Percentiles rank a stretch among this genome's conserved stretches.
phyloP scores from a whole-genome alignment of 208 protist genomes.

The Crithidia thermophila region DNA sequence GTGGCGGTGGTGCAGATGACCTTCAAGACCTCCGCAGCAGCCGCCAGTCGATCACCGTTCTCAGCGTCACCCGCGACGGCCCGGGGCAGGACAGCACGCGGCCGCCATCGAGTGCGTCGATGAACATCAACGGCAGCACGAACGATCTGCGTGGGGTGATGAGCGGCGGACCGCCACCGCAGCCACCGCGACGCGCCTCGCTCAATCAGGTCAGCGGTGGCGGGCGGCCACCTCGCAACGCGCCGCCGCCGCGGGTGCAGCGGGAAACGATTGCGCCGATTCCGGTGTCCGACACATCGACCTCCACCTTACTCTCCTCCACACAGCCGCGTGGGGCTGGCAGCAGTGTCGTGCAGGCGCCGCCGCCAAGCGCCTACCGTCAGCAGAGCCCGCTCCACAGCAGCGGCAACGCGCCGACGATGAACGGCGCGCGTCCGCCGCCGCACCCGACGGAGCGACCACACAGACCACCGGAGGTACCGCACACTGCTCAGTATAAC shows the following conservation, averaged over 20 bases:
- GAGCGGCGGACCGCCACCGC: neutral
- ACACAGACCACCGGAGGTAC: too few species aligned
- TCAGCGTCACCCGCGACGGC: slow-evolving; percentile 17
- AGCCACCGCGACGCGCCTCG: slow-evolving; percentile 5
- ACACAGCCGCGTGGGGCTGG: neutral
- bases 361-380: neutral
- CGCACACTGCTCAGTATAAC: too few species aligned
- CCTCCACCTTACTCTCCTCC: neutral
- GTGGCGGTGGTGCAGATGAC: neutral
- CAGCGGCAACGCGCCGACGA: neutral
- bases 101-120: slow-evolving; percentile 6
- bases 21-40: slow-evolving; percentile 7
- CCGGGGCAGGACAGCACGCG: slow-evolving; percentile 1
- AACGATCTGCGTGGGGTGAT: neutral
- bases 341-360: too few species aligned
- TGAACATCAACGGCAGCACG: neutral
- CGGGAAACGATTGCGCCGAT: slow-evolving; percentile 12
- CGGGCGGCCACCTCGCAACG: neutral
- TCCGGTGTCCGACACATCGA: neutral
- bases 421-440: too few species aligned
- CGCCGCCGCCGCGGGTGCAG: slow-evolving; percentile 6
- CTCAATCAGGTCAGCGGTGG: slow-evolving; percentile 9
- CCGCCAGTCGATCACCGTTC: slow-evolving; percentile 24
- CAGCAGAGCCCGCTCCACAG: slow-evolving; percentile 10
- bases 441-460: too few species aligned